phyloP scores from a whole-genome alignment of 148 eudicot species.

The Rhododendron kiyosumense region DNA sequence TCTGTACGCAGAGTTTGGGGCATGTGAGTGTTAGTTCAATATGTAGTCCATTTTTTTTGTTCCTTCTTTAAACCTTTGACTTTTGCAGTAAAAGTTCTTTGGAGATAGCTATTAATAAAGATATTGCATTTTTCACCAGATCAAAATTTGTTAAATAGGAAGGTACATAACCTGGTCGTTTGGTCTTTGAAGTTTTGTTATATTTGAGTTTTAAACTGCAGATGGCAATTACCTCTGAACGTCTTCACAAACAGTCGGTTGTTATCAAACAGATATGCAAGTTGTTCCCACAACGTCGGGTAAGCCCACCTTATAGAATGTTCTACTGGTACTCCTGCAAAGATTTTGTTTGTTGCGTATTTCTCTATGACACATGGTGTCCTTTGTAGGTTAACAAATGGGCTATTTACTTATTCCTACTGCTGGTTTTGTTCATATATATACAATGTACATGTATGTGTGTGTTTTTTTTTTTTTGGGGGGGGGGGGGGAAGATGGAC shows the following conservation, averaged over 20 bases:
- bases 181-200: not conserved
- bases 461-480: no score
- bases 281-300: conserved; percentile 90
- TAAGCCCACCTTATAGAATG: conserved; percentile 19
- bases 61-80: not conserved
- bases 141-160: not conserved
- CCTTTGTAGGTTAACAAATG: not conserved
- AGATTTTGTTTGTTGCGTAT: not conserved
- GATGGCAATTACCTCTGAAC: conserved; percentile 96
- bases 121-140: not conserved
- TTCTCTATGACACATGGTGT: not conserved
- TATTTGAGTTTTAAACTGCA: conserved; percentile 31
- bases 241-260: conserved; percentile 85
- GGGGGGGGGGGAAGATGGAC: not conserved
- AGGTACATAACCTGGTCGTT: conserved; percentile 5
- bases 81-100: not conserved
- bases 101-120: not conserved
- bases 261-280: conserved; percentile 90
- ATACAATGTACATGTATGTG: no score
- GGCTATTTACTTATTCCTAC: not conserved
- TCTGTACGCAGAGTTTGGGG: conserved; percentile 81
- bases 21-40: conserved; percentile 45
- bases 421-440: not conserved
- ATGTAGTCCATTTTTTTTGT: not conserved
- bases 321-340: not conserved